Evolutionary conservation across 768 basidiomycete genomes (phyloP).

Genomic region (Trametopsis cervina): DNA sequence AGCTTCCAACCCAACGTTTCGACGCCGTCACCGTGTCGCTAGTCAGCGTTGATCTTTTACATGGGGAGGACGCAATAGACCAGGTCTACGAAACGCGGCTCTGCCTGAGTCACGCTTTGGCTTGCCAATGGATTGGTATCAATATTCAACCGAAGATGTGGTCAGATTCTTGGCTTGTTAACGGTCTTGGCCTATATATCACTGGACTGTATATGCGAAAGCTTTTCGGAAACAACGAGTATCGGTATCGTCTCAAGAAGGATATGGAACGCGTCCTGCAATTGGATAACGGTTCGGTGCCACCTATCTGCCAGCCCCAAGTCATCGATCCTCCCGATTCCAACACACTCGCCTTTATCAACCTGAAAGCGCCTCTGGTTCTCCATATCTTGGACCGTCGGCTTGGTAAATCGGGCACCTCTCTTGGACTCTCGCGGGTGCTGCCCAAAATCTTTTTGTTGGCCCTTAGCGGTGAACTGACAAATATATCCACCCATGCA

Average conservation of each 20-base stretch:
- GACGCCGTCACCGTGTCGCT: constrained; percentile 82
- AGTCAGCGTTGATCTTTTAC: constrained; percentile 72
- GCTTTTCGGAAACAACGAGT: constrained; percentile 93
- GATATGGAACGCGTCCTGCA: constrained; percentile 92
- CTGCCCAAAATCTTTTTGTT: constrained; percentile 93
- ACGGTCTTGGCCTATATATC: constrained; percentile 88
- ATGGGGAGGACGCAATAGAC: constrained; percentile 86
- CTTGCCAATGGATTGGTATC: constrained; percentile 95
- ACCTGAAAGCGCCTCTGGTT: constrained; percentile 93
- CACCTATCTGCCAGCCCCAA: constrained; percentile 90
- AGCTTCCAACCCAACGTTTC: constrained; percentile 74
- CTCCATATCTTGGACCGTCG: constrained; percentile 92
- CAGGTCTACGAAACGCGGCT: constrained; percentile 90
- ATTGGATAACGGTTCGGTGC: constrained; percentile 82
- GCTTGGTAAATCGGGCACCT: constrained; percentile 91
- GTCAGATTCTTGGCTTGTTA: constrained; percentile 96
- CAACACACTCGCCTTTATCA: constrained; percentile 77
- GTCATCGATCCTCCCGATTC: constrained; percentile 79
- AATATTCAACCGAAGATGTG: constrained; percentile 91
- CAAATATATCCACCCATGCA: constrained; percentile 78
- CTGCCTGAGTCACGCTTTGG: constrained; percentile 78
- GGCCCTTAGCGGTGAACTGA: constrained; percentile 86
- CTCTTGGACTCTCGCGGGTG: constrained; percentile 89
- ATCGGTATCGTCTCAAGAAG: constrained; percentile 89
- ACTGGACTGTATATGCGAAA: constrained; percentile 82